phyloP scores from a whole-genome alignment of 2,329 filamentous ascomycete species.

The Penicillium brasilianum region DNA sequence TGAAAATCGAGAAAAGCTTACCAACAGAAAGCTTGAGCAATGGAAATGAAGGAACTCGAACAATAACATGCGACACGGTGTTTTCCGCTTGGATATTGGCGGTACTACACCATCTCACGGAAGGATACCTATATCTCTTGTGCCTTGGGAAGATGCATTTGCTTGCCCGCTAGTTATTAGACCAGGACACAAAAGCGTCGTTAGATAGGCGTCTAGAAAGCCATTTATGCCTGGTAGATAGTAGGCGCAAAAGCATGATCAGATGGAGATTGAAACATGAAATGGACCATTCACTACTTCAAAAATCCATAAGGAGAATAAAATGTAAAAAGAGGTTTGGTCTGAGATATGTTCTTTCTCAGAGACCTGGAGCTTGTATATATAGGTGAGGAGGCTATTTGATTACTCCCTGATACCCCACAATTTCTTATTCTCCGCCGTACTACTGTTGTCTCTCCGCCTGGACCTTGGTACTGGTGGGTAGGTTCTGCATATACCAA shows the following conservation, averaged over 20 bases:
- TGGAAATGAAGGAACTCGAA: neutral
- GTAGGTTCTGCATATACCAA: constrained; percentile 40
- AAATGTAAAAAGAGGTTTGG: too few species aligned
- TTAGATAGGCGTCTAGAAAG: neutral
- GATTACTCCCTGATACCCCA: too few species aligned
- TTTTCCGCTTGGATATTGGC: neutral
- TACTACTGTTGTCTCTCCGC: neutral
- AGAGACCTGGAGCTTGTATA: too few species aligned
- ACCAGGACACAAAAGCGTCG: neutral
- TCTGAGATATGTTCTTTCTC: too few species aligned
- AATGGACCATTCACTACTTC: too few species aligned
- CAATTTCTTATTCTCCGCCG: too few species aligned
- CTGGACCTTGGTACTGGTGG: neutral
- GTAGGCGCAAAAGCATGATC: too few species aligned
- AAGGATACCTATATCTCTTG: neutral
- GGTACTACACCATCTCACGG: neutral
- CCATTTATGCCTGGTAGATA: neutral
- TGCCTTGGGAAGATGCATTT: neutral
- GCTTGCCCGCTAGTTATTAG: neutral
- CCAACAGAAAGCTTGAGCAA: neutral
- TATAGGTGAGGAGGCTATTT: too few species aligned
- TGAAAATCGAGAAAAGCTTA: neutral
- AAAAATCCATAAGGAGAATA: too few species aligned
- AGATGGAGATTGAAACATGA: too few species aligned
- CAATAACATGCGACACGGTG: neutral